A percentile compares a stretch with the other conserved stretches of the same genome.
Evolutionary conservation across 768 basidiomycete species (phyloP).

Genomic region (Fomitopsis serialis): DNA sequence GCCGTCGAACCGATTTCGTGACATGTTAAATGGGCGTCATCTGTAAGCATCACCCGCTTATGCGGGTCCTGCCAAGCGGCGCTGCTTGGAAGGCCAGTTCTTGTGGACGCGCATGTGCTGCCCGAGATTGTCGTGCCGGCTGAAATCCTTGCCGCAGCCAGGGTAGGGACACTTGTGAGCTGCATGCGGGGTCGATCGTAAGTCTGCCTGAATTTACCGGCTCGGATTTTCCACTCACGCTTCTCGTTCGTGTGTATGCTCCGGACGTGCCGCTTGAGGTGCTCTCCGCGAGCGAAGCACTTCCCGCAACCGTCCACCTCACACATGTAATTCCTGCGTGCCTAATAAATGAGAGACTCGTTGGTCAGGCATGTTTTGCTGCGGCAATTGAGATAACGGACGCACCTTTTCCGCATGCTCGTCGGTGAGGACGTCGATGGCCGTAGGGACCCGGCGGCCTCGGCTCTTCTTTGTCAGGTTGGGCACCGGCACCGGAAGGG

Average conservation of each 20-base stretch:
- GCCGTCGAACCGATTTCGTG: not conserved
- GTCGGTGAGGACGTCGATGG: slow-evolving; percentile 21
- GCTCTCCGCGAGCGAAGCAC: slow-evolving; percentile 84
- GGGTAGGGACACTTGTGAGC: slow-evolving; percentile 80
- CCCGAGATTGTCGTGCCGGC: slow-evolving; percentile 81
- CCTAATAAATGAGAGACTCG: slow-evolving; percentile 23
- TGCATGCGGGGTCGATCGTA: slow-evolving; percentile 25
- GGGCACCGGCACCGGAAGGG: slow-evolving; percentile 66
- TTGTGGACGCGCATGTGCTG: slow-evolving; percentile 86
- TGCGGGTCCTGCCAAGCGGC: not conserved
- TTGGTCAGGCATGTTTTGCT: slow-evolving; percentile 9
- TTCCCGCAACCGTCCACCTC: slow-evolving; percentile 81
- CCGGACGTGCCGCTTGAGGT: slow-evolving; percentile 83
- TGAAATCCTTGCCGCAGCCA: slow-evolving; percentile 79
- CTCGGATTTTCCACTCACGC: slow-evolving; percentile 48
- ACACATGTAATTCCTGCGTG: slow-evolving; percentile 52
- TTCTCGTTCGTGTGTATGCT: slow-evolving; percentile 92
- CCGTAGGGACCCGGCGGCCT: slow-evolving; percentile 69
- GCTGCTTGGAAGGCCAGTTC: slow-evolving; percentile 9
- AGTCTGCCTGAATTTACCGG: not conserved
- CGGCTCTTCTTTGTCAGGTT: slow-evolving; percentile 79
- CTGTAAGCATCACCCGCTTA: not conserved
- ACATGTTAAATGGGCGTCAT: not conserved
- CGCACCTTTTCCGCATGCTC: slow-evolving; percentile 22
- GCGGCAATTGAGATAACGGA: not conserved